Conservation (phyloP, 2,329 filamentous ascomycete species). For the Neurospora sp. region DNA sequence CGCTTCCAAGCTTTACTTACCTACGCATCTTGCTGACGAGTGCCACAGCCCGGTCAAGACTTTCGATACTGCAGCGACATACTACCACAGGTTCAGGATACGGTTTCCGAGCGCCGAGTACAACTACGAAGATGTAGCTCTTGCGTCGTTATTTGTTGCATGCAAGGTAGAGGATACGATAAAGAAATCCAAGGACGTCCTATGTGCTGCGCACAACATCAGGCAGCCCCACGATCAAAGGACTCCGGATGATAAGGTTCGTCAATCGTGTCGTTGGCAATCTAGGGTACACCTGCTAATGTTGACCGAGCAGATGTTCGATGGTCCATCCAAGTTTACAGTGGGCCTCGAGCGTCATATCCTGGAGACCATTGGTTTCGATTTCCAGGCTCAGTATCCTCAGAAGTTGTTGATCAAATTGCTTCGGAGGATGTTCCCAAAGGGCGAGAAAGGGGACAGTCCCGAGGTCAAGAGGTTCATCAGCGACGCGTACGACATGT, state of each 20-base stretch:
- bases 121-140: constrained; percentile 75
- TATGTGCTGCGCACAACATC: constrained; percentile 82
- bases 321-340: constrained; percentile 66
- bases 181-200: constrained; percentile 90
- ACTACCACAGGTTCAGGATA: constrained; percentile 89
- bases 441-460: constrained; percentile 2
- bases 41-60: constrained; percentile 68
- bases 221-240: constrained; percentile 59
- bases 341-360: constrained; percentile 88
- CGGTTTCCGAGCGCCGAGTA: constrained; percentile 80
- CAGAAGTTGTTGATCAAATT: constrained; percentile 81
- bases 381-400: constrained; percentile 83
- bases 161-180: constrained; percentile 98
- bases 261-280: constrained; percentile 14
- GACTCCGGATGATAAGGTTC: constrained; percentile 73
- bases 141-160: constrained; percentile 80
- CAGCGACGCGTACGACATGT: constrained; percentile 67
- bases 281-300: neutral
- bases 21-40: constrained; percentile 3
- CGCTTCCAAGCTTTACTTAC: neutral
- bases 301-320: constrained; percentile 54
- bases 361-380: constrained; percentile 85
- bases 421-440: constrained; percentile 45
- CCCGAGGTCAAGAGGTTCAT: constrained; percentile 49
- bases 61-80: constrained; percentile 82